These are phyloP conservation scores for Xylariaceae sp. DNA, from an alignment of 2,329 filamentous ascomycete species.

Conservation along the genomic window DNA sequence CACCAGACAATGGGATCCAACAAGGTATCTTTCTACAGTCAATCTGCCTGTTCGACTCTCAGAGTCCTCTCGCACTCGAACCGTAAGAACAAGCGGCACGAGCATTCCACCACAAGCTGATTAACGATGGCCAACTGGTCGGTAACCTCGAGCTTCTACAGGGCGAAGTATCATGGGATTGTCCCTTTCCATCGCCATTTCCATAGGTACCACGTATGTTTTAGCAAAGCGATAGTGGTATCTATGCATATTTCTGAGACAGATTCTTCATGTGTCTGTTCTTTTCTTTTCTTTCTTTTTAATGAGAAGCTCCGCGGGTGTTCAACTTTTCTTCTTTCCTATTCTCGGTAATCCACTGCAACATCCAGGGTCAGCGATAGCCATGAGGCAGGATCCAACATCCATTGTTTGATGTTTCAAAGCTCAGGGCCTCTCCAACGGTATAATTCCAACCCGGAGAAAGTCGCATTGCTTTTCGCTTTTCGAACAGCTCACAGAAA, in stretches of 20 bases:
- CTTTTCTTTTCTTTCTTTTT: neutral
- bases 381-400: neutral
- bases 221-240: no score
- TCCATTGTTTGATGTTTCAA: neutral
- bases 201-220: no score
- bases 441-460: no score
- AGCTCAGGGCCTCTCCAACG: neutral
- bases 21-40: neutral
- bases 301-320: neutral
- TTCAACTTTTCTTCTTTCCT: slow-evolving; percentile 37
- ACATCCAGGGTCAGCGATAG: neutral
- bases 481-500: neutral
- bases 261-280: no score
- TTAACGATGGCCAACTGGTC: neutral
- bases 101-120: neutral
- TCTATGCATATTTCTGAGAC: neutral
- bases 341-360: slow-evolving; percentile 36
- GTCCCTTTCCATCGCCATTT: no score
- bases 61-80: neutral
- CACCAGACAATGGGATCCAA: neutral
- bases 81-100: neutral
- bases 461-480: neutral
- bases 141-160: neutral
- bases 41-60: neutral
- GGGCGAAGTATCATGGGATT: no score